Conservation (phyloP, 768 basidiomycete species). For the Tylopilus cervinicoccineus region DNA sequence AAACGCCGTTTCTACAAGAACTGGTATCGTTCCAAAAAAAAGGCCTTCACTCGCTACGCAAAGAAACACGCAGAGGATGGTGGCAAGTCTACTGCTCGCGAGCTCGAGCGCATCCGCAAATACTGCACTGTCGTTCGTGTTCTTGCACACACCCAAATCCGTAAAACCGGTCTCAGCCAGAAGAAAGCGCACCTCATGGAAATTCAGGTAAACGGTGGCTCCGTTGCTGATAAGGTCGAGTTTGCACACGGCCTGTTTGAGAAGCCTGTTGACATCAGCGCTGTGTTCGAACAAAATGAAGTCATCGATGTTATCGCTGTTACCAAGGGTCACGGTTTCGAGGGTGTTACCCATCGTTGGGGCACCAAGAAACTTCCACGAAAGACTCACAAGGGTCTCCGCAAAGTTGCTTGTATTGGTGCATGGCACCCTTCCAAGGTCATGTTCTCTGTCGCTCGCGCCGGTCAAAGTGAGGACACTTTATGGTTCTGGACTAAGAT, state of each 20-base stretch:
- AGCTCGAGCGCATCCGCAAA: slow-evolving; percentile 99
- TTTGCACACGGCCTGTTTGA: slow-evolving; percentile 93
- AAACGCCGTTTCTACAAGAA: slow-evolving; percentile 99
- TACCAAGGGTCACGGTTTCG: slow-evolving; percentile 99
- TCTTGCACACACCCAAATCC: slow-evolving; percentile 97
- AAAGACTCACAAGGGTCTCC: slow-evolving; percentile 99
- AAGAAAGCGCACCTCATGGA: slow-evolving; percentile 99
- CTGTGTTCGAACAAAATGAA: slow-evolving; percentile 96
- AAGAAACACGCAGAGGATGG: slow-evolving; percentile 97
- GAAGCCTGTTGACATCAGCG: slow-evolving; percentile 84
- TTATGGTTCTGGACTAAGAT: background rate
- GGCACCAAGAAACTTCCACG: slow-evolving; percentile 98
- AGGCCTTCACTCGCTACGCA: slow-evolving; percentile 99
- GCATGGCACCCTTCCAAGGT: slow-evolving; percentile 99
- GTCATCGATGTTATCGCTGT: slow-evolving; percentile 95
- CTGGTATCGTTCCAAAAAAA: slow-evolving; percentile 99
- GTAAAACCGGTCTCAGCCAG: slow-evolving; percentile 95
- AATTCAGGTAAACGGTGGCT: slow-evolving; percentile 98
- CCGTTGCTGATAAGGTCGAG: slow-evolving; percentile 94
- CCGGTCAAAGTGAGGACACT: slow-evolving; percentile 87
- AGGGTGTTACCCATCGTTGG: slow-evolving; percentile 99
- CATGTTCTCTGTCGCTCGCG: slow-evolving; percentile 99
- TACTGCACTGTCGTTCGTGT: slow-evolving; percentile 99
- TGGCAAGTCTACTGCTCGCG: slow-evolving; percentile 88
- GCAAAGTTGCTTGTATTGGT: slow-evolving; percentile 99